Conservation (phyloP, 2,329 filamentous ascomycete species). For the Calcarisporium arbuscula region DNA sequence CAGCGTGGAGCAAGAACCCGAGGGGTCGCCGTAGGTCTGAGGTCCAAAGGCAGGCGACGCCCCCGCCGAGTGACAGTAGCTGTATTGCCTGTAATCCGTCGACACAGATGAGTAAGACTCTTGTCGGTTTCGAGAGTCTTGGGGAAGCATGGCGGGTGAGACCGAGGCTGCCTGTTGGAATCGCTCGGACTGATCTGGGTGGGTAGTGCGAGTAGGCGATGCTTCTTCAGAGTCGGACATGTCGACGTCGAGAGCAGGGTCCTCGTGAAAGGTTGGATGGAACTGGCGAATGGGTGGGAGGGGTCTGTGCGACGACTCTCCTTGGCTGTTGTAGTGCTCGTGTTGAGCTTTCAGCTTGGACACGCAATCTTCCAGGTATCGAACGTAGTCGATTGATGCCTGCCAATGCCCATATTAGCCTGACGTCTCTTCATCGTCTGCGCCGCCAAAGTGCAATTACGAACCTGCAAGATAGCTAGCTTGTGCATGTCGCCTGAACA, state of each 20-base stretch:
- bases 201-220: conserved; percentile 39
- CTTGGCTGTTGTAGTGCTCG: conserved; percentile 20
- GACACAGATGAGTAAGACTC: conserved; percentile 49
- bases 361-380: conserved; percentile 87
- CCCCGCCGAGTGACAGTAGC: conserved; percentile 42
- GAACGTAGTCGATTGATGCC: conserved; percentile 94
- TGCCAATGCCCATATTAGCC: conserved; percentile 25
- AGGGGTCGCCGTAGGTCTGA: conserved; percentile 33
- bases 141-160: conserved; percentile 45
- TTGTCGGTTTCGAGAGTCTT: conserved; percentile 38
- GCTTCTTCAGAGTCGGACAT: conserved; percentile 49
- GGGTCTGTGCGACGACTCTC: conserved; percentile 21
- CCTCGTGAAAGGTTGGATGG: conserved; percentile 34
- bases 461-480: conserved; percentile 84
- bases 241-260: conserved; percentile 47
- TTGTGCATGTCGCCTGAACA: conserved; percentile 99
- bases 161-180: conserved; percentile 37
- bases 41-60: conserved; percentile 54
- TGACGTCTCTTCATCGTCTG: no score
- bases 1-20: conserved; percentile 43
- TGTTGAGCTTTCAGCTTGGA: conserved; percentile 64
- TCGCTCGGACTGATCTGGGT: conserved; percentile 20
- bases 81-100: conserved; percentile 44
- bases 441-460: conserved; percentile 22
- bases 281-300: conserved; percentile 33